Evolutionary conservation across 176 grass and related monocot species (phyloP).

Genomic region (Chloris gayana): DNA sequence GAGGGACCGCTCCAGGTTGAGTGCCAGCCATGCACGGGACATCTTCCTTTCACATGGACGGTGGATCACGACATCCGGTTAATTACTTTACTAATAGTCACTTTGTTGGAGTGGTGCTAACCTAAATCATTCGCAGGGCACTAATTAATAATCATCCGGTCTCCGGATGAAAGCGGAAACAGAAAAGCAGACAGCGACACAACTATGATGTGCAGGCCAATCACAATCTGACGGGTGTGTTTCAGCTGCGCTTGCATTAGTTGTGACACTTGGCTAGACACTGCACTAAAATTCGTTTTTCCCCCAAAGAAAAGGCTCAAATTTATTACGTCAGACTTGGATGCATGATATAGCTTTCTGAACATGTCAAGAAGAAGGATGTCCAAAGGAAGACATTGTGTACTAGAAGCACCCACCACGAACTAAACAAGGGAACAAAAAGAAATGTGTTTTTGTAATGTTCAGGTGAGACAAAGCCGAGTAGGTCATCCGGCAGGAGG

Average conservation of each 20-base stretch:
- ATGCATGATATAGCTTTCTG: too few species aligned
- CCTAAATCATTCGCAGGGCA: neutral
- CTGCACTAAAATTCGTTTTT: too few species aligned
- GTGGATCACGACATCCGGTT: neutral
- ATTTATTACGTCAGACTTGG: too few species aligned
- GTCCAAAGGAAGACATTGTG: too few species aligned
- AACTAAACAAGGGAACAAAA: neutral
- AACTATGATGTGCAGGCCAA: too few species aligned
- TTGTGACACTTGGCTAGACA: too few species aligned
- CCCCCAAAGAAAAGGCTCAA: too few species aligned
- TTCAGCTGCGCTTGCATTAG: too few species aligned
- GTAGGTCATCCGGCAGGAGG: neutral
- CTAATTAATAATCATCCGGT: neutral
- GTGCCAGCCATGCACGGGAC: neutral
- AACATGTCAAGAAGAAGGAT: too few species aligned
- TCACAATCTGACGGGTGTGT: too few species aligned
- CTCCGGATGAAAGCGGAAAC: neutral
- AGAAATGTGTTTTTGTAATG: neutral
- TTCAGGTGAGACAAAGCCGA: constrained; percentile 2
- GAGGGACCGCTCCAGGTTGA: neutral
- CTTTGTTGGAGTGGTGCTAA: neutral
- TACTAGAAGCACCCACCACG: neutral
- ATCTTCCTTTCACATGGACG: constrained; percentile 32
- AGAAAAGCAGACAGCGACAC: constrained; percentile 11
- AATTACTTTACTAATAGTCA: neutral